Conservation (phyloP, 2,329 filamentous ascomycete genomes). For the Trichoderma asperellum region DNA sequence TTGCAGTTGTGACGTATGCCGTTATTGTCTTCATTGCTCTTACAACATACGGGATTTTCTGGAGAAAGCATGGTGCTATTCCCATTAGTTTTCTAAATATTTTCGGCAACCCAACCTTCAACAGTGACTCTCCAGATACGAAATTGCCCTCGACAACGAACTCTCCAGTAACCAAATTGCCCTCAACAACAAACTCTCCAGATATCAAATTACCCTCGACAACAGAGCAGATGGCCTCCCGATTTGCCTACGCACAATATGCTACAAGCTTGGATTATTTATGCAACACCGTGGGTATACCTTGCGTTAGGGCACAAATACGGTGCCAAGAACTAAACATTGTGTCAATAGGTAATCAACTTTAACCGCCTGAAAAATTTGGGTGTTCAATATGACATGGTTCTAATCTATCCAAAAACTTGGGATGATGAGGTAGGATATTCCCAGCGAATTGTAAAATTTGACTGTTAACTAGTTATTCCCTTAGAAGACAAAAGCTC, state of each 20-base stretch:
- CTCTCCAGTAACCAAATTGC: too few species aligned
- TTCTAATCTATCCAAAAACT: background rate
- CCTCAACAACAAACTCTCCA: background rate
- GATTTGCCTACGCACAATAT: background rate
- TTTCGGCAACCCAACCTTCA: background rate
- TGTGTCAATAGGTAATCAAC: background rate
- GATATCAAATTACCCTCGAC: background rate
- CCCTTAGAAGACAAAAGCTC: background rate
- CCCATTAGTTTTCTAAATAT: background rate
- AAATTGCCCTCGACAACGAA: too few species aligned
- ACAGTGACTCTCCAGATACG: background rate
- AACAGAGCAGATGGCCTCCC: background rate
- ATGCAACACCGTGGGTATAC: background rate
- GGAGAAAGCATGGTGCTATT: background rate
- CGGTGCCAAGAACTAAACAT: background rate
- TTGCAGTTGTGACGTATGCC: background rate
- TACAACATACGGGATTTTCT: background rate
- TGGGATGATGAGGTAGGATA: background rate
- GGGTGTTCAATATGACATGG: background rate
- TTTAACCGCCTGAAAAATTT: background rate
- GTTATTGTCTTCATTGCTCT: background rate
- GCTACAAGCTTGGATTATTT: background rate
- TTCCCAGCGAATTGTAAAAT: background rate
- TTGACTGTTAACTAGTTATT: background rate
- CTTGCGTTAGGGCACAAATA: background rate